phyloP scores from a whole-genome alignment of 805 yeast genomes.

The Metschnikowia picachoensis region DNA sequence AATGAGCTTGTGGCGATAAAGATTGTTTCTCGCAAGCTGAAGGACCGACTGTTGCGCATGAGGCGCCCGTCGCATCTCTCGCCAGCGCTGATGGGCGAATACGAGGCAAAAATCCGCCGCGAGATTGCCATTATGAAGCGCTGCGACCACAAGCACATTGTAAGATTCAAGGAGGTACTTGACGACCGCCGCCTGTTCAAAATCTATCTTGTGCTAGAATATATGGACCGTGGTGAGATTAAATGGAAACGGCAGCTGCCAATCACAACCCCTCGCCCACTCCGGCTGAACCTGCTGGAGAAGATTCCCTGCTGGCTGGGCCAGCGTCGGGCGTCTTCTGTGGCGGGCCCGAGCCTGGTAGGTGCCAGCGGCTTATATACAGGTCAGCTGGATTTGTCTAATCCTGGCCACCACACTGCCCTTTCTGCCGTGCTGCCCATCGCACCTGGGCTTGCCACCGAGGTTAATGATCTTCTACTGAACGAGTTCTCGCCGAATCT shows the following conservation, averaged over 20 bases:
- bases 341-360: neutral
- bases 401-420: too few relatives aligned
- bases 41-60: conserved; percentile 33
- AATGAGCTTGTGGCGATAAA: conserved; percentile 84
- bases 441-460: conserved; percentile 6
- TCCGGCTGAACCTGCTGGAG: conserved; percentile 1
- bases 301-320: conserved; percentile 9
- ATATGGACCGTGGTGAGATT: conserved; percentile 85
- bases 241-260: conserved; percentile 54
- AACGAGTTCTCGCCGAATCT: conserved; percentile 50
- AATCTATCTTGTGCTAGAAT: conserved; percentile 86
- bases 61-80: conserved; percentile 25
- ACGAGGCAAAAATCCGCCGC: conserved; percentile 35
- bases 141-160: conserved; percentile 42
- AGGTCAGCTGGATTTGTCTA: too few relatives aligned
- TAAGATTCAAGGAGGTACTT: conserved; percentile 54
- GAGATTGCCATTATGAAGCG: conserved; percentile 48
- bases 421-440: neutral
- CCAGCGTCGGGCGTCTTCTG: conserved; percentile 2
- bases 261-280: conserved; percentile 7
- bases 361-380: too few relatives aligned
- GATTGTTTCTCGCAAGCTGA: conserved; percentile 70
- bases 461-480: conserved; percentile 23
- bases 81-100: conserved; percentile 24
- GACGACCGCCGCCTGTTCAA: conserved; percentile 83